phyloP scores from a whole-genome alignment of 305 asterid species.

The Striga hermonthica region DNA sequence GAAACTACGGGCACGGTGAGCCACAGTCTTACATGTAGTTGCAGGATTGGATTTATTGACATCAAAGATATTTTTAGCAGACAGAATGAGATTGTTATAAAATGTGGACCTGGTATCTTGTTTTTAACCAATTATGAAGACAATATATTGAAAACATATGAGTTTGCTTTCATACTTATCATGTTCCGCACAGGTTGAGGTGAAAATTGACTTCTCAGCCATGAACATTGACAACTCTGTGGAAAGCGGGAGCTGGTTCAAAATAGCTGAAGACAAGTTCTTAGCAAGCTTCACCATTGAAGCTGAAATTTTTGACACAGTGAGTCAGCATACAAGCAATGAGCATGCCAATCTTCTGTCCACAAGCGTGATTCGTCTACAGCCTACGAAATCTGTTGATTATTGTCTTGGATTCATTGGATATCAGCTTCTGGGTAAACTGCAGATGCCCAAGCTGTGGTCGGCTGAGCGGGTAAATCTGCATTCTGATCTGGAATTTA shows the following conservation, averaged over 20 bases:
- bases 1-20: too few relatives aligned
- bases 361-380: slow-evolving; percentile 51
- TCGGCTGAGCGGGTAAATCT: slow-evolving; percentile 76
- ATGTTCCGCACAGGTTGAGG: slow-evolving; percentile 65
- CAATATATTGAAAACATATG: slow-evolving; percentile 5
- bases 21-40: background rate
- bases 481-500: slow-evolving; percentile 26
- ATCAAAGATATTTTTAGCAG: background rate
- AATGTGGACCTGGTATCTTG: slow-evolving; percentile 16
- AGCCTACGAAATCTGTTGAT: slow-evolving; percentile 53
- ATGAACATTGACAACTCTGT: slow-evolving; percentile 48
- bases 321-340: slow-evolving; percentile 44
- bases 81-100: background rate
- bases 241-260: slow-evolving; percentile 47
- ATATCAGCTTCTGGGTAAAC: slow-evolving; percentile 61
- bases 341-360: slow-evolving; percentile 52
- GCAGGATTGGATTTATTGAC: background rate
- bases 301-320: slow-evolving; percentile 76
- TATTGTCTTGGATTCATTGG: slow-evolving; percentile 71
- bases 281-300: slow-evolving; percentile 60
- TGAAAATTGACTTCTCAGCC: slow-evolving; percentile 60
- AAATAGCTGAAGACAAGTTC: slow-evolving; percentile 44
- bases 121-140: slow-evolving; percentile 19
- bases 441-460: slow-evolving; percentile 85
- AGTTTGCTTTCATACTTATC: slow-evolving; percentile 26